A percentile compares a stretch with the other conserved stretches of the same genome.
Conservation (phyloP, 306 rosid genomes). For the Prunus mongolica region DNA sequence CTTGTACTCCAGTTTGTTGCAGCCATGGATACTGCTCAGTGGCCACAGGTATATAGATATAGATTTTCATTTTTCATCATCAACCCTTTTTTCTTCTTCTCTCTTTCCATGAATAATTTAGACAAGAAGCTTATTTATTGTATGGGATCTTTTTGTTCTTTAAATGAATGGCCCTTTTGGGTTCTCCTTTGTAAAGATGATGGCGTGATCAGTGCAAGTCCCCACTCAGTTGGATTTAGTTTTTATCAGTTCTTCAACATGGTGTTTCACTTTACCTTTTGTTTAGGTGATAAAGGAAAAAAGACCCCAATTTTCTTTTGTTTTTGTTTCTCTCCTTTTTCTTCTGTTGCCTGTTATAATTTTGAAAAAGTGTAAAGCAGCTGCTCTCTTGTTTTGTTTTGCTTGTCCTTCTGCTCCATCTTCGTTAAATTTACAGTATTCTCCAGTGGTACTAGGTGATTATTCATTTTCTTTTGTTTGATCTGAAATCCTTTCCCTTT, state of each 20-base stretch:
- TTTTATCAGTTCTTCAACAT: constrained; percentile 29
- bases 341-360: constrained; percentile 1
- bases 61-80: not conserved
- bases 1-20: constrained; percentile 16
- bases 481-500: not conserved
- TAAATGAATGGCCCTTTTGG: not conserved
- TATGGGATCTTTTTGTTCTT: not conserved
- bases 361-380: constrained; percentile 22
- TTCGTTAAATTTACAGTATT: constrained; percentile 6
- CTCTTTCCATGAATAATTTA: not conserved
- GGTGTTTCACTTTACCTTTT: constrained; percentile 45
- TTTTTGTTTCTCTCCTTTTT: not conserved
- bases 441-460: too few relatives aligned
- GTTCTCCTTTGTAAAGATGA: constrained; percentile 6
- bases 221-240: constrained; percentile 30
- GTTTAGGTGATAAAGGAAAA: constrained; percentile 28
- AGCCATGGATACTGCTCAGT: constrained; percentile 78
- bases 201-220: constrained; percentile 23
- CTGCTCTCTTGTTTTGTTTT: constrained; percentile 25
- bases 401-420: constrained; percentile 13
- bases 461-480: constrained; percentile 4
- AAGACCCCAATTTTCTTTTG: constrained; percentile 5
- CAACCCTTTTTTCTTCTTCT: not conserved
- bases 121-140: not conserved
- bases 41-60: constrained; percentile 63